phyloP scores from a whole-genome alignment of 371 early-diverging fungal species.

The Circinella umbellata region DNA sequence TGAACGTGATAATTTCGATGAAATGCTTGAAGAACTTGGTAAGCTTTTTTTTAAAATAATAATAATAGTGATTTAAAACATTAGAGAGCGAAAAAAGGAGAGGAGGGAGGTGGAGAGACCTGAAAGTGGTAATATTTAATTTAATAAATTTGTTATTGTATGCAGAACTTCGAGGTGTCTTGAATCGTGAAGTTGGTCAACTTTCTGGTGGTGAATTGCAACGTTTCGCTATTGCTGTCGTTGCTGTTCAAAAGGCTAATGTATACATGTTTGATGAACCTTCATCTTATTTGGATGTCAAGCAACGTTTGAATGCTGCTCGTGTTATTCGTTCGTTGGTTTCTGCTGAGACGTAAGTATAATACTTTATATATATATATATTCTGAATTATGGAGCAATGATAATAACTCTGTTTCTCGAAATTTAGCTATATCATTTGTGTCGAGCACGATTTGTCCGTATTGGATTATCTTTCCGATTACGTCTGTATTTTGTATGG shows the following conservation, averaged over 20 bases:
- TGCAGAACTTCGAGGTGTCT: constrained; percentile 84
- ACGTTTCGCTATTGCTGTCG: constrained; percentile 96
- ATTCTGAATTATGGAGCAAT: not conserved
- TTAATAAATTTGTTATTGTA: not conserved
- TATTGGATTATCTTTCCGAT: constrained; percentile 99
- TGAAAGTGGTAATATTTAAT: not conserved
- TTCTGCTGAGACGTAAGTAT: constrained; percentile 54
- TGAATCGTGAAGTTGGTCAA: constrained; percentile 89
- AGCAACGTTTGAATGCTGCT: constrained; percentile 99
- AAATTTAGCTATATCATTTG: constrained; percentile 89
- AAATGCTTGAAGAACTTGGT: constrained; percentile 80
- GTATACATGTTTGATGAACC: constrained; percentile 99
- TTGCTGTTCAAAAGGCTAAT: constrained; percentile 90
- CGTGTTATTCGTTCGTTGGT: constrained; percentile 92
- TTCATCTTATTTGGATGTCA: constrained; percentile 99
- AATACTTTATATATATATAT: not conserved
- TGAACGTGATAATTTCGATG: constrained; percentile 76
- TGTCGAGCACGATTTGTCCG: constrained; percentile 99
- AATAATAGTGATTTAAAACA: not conserved
- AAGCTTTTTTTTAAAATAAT: constrained; percentile 12
- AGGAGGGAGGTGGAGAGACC: not conserved
- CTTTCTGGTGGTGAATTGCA: constrained; percentile 99
- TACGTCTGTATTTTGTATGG: constrained; percentile 99
- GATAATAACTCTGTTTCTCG: too few species aligned
- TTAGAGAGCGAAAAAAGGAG: not conserved